Base-by-base conservation (phyloP, 768 basidiomycete genomes). In the Lepiota subincarnata region DNA sequence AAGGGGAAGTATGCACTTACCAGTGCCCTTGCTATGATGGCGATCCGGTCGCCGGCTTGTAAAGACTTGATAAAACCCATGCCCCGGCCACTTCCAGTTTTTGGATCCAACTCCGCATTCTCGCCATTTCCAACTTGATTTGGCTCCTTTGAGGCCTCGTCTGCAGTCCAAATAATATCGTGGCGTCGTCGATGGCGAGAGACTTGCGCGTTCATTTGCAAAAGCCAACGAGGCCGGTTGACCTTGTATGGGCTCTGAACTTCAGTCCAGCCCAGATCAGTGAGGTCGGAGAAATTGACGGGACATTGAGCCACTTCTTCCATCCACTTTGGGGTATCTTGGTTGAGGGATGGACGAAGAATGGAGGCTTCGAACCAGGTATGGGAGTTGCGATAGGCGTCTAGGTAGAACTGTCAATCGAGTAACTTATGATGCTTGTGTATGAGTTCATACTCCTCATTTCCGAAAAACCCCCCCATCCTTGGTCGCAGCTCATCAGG, bases 311-410 rank as follows among this genome's bases (percentile, higher is more conserved):
- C 19, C 8, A 36, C 50, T 37, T 52, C 47, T 5, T 36, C 26
- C 11, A 53, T 42, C 43, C 55, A 55, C 14, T 13, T 37, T 1
- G 53, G 45, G 0, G 49, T 48, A 6, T 47, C 28, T 24, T 48
- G 47, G 19, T 47, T 38, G 6, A 44, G 3, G 36, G 48, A 48
- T 6, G 41, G 18, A 18, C 68, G 70, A 18, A 64, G 55, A 3
- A 71, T 67, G 11, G 55, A 57, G 1, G 63, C 68, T 50, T 70
- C 69, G 19, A 70, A 70, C 70, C 70, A 71, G 16, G 65, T 66
- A 36, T 53, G 64, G 5, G 69, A 68, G 1, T 63, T 64, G 20
- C 64, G 57, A 50, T 68, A 70, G 6, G 60, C 56, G 5, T 62
- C 70, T 71, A 39, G 22, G 6, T 19, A 6, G 8, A 10, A n/a